phyloP scores from a whole-genome alignment of 257 asterid species.

The Striga asiatica region DNA sequence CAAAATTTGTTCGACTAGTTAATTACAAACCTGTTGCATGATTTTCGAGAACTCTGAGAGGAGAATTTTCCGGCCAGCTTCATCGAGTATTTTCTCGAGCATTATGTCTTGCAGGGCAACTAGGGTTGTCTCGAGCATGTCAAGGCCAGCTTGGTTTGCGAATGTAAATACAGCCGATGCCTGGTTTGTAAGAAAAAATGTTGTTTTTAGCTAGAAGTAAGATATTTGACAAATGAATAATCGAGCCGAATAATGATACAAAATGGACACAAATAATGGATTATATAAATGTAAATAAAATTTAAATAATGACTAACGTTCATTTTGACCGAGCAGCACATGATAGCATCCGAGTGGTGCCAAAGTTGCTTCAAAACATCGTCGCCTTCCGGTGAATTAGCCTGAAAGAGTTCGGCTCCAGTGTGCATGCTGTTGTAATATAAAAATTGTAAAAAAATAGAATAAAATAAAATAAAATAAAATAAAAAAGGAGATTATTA shows the following conservation, averaged over 20 bases:
- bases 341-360: conserved; percentile 78
- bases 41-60: conserved; percentile 75
- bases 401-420: conserved; percentile 60
- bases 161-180: conserved; percentile 78
- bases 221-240: too few relatives aligned
- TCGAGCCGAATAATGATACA: too few relatives aligned
- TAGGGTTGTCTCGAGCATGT: conserved; percentile 93
- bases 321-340: conserved; percentile 89
- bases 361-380: conserved; percentile 73
- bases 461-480: too few relatives aligned
- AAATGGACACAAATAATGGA: too few relatives aligned
- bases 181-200: conserved; percentile 29
- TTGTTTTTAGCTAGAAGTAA: too few relatives aligned
- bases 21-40: conserved; percentile 68
- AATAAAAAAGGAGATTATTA: too few relatives aligned
- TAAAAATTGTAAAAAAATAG: too few relatives aligned
- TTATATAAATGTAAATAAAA: not conserved
- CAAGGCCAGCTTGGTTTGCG: conserved; percentile 93
- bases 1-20: not conserved
- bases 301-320: conserved; percentile 32
- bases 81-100: conserved; percentile 83
- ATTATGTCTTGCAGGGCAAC: conserved; percentile 85
- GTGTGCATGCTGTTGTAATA: conserved; percentile 45
- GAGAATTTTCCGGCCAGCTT: conserved; percentile 68
- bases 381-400: conserved; percentile 48